These are phyloP conservation scores for Litsea cubeba DNA, from an alignment of 164 flowering plant species.

Conservation along the genomic window DNA sequence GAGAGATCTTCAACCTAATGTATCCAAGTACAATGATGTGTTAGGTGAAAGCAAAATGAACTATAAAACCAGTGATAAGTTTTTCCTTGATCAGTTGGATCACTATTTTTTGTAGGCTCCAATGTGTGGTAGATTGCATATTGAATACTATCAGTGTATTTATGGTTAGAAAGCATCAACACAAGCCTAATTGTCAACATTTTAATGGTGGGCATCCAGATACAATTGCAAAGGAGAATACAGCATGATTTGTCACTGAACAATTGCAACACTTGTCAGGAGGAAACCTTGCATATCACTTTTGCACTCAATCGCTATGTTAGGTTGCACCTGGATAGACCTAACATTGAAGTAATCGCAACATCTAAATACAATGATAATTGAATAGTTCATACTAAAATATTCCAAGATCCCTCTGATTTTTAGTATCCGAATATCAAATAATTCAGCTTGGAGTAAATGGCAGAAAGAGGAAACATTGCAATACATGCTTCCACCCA, in stretches of 20 bases:
- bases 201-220: background rate
- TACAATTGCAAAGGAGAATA: background rate
- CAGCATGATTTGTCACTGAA: background rate
- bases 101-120: background rate
- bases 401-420: background rate
- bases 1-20: constrained; percentile 87
- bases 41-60: constrained; percentile 1
- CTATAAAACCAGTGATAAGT: background rate
- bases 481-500: background rate
- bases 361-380: background rate
- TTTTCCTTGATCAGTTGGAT: background rate
- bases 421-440: too few species aligned
- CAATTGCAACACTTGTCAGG: background rate
- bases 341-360: background rate
- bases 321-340: background rate
- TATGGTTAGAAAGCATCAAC: background rate
- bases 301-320: background rate
- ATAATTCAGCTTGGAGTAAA: too few species aligned
- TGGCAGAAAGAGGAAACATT: background rate
- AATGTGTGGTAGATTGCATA: background rate
- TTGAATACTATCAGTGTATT: background rate
- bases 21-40: background rate
- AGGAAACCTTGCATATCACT: background rate
- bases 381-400: background rate
- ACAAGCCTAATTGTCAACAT: background rate